phyloP scores from a whole-genome alignment of 2,329 filamentous ascomycete species.

The Davidsoniella virescens region DNA sequence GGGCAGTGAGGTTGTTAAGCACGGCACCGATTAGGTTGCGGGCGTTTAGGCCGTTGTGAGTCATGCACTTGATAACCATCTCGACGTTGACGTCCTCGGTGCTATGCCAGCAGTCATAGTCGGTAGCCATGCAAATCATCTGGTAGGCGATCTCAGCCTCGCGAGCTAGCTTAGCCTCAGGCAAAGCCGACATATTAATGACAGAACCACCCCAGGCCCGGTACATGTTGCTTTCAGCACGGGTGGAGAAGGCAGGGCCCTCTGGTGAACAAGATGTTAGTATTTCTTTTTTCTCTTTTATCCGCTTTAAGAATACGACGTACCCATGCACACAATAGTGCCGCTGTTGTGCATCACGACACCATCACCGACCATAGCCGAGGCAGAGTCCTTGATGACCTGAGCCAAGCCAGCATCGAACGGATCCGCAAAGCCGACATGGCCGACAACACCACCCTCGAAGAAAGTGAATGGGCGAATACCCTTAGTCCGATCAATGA shows the following conservation, averaged over 20 bases:
- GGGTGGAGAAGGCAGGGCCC: conserved; percentile 95
- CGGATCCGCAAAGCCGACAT: conserved; percentile 90
- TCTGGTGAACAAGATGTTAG: conserved; percentile 33
- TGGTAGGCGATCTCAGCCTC: conserved; percentile 95
- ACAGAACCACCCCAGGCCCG: conserved; percentile 83
- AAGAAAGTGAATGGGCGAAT: conserved; percentile 93
- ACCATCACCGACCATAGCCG: conserved; percentile 62
- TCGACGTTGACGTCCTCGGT: conserved; percentile 76
- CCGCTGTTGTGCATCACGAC: conserved; percentile 73
- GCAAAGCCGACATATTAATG: conserved; percentile 96
- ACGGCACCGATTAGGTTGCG: conserved; percentile 72
- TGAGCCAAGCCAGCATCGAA: conserved; percentile 68
- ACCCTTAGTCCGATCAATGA: conserved; percentile 95
- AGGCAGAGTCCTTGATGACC: conserved; percentile 63
- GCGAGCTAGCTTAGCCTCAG: conserved; percentile 87
- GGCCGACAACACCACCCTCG: conserved; percentile 76
- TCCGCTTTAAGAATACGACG: conserved; percentile 18
- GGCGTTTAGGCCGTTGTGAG: conserved; percentile 78
- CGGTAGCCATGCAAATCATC: conserved; percentile 98
- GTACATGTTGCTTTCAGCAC: conserved; percentile 91
- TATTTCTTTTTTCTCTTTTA: background rate
- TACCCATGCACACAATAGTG: conserved; percentile 82
- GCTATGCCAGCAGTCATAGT: conserved; percentile 96
- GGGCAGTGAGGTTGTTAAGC: conserved; percentile 65
- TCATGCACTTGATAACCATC: conserved; percentile 96